Conservation (phyloP, 192 early-diverging fungal genomes). For the Linnemannia exigua region DNA sequence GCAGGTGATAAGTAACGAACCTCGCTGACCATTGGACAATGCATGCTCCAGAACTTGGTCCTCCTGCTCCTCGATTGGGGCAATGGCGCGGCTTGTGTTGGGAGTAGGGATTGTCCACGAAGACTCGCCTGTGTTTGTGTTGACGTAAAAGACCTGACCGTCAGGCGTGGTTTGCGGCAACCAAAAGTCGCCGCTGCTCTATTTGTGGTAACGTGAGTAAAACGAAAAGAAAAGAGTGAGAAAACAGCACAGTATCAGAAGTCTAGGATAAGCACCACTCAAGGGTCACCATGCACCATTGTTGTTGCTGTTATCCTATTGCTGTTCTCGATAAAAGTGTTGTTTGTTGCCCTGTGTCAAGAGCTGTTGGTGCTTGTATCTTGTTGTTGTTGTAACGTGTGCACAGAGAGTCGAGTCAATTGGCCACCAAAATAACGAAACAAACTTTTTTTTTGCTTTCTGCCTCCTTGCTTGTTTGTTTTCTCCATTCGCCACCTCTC, state of each 20-base stretch:
- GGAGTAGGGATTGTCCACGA: conserved; percentile 61
- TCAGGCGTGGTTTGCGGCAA: conserved; percentile 60
- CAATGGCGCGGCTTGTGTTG: background rate
- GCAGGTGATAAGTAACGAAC: background rate
- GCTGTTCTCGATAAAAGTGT: background rate
- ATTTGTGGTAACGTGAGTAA: background rate
- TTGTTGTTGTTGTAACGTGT: background rate
- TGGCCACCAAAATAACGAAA: background rate
- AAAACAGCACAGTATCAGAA: background rate
- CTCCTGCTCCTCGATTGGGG: conserved; percentile 13
- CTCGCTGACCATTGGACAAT: background rate
- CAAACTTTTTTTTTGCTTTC: background rate
- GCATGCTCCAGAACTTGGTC: background rate
- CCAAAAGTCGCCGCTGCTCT: conserved; percentile 53
- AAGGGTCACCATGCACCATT: background rate
- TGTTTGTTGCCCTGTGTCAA: background rate
- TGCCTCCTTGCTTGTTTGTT: background rate
- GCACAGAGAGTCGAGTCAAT: background rate
- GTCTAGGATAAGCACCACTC: background rate
- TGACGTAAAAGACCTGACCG: conserved; percentile 66
- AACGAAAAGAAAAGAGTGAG: background rate
- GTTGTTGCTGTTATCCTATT: background rate
- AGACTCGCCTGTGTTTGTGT: conserved; percentile 63
- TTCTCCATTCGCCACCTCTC: background rate
- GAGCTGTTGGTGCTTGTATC: background rate